Evolutionary conservation across 805 yeast species (phyloP), one percentile per base, ranked within the genome.

Genomic region (Ogataea pini): DNA sequence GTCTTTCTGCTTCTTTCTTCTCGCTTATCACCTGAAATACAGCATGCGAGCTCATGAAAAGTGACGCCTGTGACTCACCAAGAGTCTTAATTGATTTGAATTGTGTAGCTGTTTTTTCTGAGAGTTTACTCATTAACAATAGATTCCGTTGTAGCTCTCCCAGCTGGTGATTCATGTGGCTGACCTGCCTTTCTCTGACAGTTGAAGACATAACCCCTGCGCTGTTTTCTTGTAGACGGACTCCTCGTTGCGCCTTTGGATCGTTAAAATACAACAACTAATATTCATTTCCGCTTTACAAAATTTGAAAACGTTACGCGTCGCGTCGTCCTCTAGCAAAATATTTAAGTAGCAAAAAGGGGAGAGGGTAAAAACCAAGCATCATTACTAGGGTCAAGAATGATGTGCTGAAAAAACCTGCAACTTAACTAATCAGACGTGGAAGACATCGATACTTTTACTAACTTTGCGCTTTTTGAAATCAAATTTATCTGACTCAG

Each of bases 31-130:
- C 51, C 39, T 64, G 67, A 40, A 62, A 64, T 4, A 63, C 62
- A 1, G 61, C 52, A 51, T 64, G 67, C 7, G 69, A 56, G 20
- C 64, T 56, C 65, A 64, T 64, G 34, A 65, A 59, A 38, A 61
- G 51, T 5, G 61, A 57, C 2, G 67, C 56, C 34, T 64, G 68
- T 9, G 60, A 60, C 20, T 49, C 54, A 3, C 64, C 66, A 5
- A 64, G 50, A 22, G 57, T 54, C 40, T 63, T 57, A 18, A 64
- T 59, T 2, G 52, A 46, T 12, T 56, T 58, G 49, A 58, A 60
- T 42, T 64, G 69, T 12, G 56, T 49, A 1, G 64, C 55, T 0
- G 66, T 56, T 20, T 52, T 55, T 22, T 54, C 47, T 2, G 59
- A 44, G 1, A 61, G 57, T 16, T 51, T 44, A 36, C 57, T 52